Base-by-base conservation (phyloP, 23 red algal genomes). In the Gracilaria gracilis region DNA sequence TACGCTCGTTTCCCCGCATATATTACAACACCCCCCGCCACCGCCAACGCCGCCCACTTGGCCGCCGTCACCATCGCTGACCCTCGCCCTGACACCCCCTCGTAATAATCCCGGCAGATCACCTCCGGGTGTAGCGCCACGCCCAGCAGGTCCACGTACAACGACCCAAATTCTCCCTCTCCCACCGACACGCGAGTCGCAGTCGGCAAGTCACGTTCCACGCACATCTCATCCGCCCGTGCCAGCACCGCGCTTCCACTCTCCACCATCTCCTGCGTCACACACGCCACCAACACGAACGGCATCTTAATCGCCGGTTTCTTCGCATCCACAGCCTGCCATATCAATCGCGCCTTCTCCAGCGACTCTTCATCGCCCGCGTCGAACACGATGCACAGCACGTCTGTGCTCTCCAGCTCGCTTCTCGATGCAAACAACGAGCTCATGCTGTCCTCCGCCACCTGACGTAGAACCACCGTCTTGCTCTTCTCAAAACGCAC, bases 71-170 rank as follows among this genome's bases (percentile, higher is more conserved):
- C 73, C 34, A 75, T 28, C 39, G 85, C 17, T 29, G 80, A 86
- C 0, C 71, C 40, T 31, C 65, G 38, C 1, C 48, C 66, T 2
- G 47, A 46, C 38, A 67, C 79, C 23, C 71, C 61, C n/a, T 87
- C 90, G 59, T 91, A 94, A 48, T 94, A 91, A 48, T 81, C 92
- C 59, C 84, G 91, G 64, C 95, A 98, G 40, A 84, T 91, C 53
- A 94, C 77, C n/a, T 91, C 44, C 40, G 86, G 95, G 80, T 70
- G 57, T 13, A 91, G 35, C 38, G 61, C 84, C 27, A 93, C 85
- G 46, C 86, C 85, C 31, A 94, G 67, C 27, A 98, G 70, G 51
- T 86, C 83, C 42, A 80, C 70, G 59, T 91, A 94, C 51, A 98
- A 21, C 77, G 90, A 80, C 11, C 81, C 90, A 58, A 58, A 83